A percentile compares a stretch with the other conserved stretches of the same genome.
These are phyloP conservation scores for Jamesozyma lodderae DNA, from an alignment of 805 yeast species.

Conservation along the genomic window DNA sequence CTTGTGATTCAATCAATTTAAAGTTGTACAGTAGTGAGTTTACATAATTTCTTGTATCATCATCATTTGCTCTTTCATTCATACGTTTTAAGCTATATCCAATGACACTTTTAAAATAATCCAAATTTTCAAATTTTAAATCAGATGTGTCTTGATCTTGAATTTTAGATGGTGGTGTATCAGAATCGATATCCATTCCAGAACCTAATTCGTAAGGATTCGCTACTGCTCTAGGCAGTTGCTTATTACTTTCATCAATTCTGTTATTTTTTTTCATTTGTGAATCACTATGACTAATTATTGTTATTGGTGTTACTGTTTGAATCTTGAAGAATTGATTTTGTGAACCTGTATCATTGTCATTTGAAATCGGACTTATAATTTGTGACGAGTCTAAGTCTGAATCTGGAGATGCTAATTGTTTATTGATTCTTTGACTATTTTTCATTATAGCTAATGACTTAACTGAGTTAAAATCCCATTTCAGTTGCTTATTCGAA, in stretches of 20 bases:
- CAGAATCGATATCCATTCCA: slow-evolving; percentile 14
- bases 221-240: background rate
- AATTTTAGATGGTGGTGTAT: background rate
- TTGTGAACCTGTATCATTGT: background rate
- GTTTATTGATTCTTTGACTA: background rate
- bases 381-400: no score
- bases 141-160: slow-evolving; percentile 3
- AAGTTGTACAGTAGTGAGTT: slow-evolving; percentile 35
- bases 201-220: slow-evolving; percentile 12
- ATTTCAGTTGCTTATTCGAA: slow-evolving; percentile 10
- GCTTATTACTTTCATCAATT: background rate
- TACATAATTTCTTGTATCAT: slow-evolving; percentile 40
- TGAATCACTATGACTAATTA: slow-evolving; percentile 10
- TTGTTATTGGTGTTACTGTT: slow-evolving; percentile 16
- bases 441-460: background rate
- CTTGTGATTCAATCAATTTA: slow-evolving; percentile 37
- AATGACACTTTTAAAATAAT: slow-evolving; percentile 36
- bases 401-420: background rate
- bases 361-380: slow-evolving; percentile 11
- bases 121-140: slow-evolving; percentile 21
- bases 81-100: slow-evolving; percentile 40
- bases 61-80: slow-evolving; percentile 42
- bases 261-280: slow-evolving; percentile 11
- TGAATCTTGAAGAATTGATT: slow-evolving; percentile 2
- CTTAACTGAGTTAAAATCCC: slow-evolving; percentile 10